These are phyloP conservation scores for Rhodosporidiobolus odoratus DNA, from an alignment of 768 basidiomycete species.

Conservation along the genomic window DNA sequence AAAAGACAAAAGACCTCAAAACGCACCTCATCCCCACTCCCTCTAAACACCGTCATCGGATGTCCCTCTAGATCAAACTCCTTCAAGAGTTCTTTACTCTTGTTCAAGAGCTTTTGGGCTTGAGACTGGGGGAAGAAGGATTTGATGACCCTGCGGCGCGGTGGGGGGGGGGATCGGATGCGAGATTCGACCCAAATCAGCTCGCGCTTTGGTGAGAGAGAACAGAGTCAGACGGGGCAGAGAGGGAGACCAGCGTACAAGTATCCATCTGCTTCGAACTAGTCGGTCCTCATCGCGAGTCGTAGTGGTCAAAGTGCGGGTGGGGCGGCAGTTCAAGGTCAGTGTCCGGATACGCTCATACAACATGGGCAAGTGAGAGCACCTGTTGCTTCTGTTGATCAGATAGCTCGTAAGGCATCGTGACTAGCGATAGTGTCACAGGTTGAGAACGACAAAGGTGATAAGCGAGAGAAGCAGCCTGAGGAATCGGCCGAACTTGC, in stretches of 20 bases:
- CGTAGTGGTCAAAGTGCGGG: no score
- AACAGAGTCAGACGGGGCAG: no score
- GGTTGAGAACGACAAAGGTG: background rate
- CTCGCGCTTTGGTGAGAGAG: conserved; percentile 51
- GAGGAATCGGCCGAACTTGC: background rate
- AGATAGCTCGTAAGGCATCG: conserved; percentile 3
- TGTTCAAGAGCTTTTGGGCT: conserved; percentile 58
- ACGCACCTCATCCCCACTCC: conserved; percentile 50
- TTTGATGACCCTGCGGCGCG: conserved; percentile 64
- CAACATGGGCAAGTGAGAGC: background rate
- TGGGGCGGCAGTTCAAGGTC: background rate
- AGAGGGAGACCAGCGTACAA: background rate
- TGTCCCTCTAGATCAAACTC: conserved; percentile 72
- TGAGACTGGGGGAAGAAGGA: conserved; percentile 63
- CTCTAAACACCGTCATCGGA: conserved; percentile 89
- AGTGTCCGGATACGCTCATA: background rate
- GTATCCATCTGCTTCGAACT: conserved; percentile 38
- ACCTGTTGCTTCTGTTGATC: conserved; percentile 13
- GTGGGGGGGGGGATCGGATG: no score
- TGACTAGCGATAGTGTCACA: background rate
- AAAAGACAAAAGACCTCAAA: background rate
- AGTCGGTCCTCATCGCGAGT: background rate
- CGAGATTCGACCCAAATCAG: no score
- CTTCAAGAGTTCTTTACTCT: conserved; percentile 70
- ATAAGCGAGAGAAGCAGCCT: background rate